Conservation (phyloP, 164 flowering plant genomes). For the Kalanchoe fedtschenkoi region DNA sequence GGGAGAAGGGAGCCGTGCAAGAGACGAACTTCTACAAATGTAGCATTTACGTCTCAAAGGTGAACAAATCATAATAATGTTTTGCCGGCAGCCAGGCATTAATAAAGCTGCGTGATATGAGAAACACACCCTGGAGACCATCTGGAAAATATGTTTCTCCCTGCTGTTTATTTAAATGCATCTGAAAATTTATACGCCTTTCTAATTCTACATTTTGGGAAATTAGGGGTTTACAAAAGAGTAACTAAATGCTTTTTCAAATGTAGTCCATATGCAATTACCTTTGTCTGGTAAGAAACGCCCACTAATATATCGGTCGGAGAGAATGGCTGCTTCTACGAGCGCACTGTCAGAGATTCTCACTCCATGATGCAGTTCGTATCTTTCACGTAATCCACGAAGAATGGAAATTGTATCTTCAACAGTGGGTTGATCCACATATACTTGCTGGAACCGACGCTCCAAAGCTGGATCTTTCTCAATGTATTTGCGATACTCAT, state of each 20-base stretch:
- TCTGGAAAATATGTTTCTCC: too few relatives aligned
- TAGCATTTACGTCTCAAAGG: background rate
- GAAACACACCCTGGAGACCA: too few relatives aligned
- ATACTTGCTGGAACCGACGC: constrained; percentile 92
- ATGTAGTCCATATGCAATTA: constrained; percentile 11
- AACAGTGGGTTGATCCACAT: constrained; percentile 84
- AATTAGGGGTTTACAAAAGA: too few relatives aligned
- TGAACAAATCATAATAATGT: too few relatives aligned
- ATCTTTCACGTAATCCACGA: constrained; percentile 83
- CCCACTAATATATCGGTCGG: constrained; percentile 90
- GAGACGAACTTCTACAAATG: too few relatives aligned
- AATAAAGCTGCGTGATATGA: too few relatives aligned
- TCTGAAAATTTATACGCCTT: too few relatives aligned
- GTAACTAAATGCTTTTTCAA: background rate
- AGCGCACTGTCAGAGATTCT: constrained; percentile 88
- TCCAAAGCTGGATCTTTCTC: constrained; percentile 94
- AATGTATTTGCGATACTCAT: constrained; percentile 88
- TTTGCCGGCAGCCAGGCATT: too few relatives aligned
- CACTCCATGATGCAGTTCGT: constrained; percentile 91
- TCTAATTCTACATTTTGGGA: too few relatives aligned
- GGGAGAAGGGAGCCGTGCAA: too few relatives aligned
- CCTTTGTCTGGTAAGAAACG: constrained; percentile 96
- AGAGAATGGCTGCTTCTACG: constrained; percentile 84
- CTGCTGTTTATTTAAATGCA: too few relatives aligned
- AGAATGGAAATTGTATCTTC: constrained; percentile 83